Percentiles rank a stretch among this genome's conserved stretches.
phyloP scores from a whole-genome alignment of 371 early-diverging fungal genomes.

The Mortierella sp. region DNA sequence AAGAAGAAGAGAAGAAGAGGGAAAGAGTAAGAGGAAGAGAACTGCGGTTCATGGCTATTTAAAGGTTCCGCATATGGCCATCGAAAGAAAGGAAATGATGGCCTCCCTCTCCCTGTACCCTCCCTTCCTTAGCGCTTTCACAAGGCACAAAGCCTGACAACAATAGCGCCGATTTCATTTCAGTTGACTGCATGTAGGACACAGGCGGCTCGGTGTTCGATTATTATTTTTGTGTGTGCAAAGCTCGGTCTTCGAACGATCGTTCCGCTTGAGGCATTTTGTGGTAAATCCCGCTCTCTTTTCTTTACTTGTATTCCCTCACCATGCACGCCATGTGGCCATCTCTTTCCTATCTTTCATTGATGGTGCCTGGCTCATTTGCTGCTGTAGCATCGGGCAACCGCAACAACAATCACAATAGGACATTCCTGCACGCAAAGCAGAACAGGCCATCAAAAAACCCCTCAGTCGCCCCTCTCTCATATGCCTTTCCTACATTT shows the following conservation, averaged over 20 bases:
- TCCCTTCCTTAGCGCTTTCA: too few species aligned
- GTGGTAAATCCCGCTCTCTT: not conserved
- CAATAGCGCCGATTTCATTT: slow-evolving; percentile 5
- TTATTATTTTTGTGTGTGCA: not conserved
- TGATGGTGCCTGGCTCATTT: not conserved
- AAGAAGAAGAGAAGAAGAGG: not conserved
- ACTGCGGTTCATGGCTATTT: slow-evolving; percentile 10
- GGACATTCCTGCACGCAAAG: not conserved
- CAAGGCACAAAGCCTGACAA: not conserved
- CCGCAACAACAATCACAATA: not conserved
- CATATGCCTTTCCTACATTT: not conserved
- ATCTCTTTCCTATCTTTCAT: not conserved
- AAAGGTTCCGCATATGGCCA: not conserved
- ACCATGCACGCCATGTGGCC: not conserved
- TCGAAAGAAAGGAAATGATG: not conserved
- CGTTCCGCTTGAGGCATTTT: not conserved
- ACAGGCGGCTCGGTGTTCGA: not conserved
- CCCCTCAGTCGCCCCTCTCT: not conserved
- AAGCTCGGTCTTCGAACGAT: not conserved
- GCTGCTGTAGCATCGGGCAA: not conserved
- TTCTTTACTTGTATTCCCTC: not conserved
- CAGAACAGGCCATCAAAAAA: not conserved
- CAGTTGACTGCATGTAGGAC: not conserved
- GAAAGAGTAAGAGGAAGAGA: not conserved
- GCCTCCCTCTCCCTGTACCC: not conserved